Base-by-base conservation (phyloP, 1,139 yeast genomes). In the Magnusiomyces paraingens region DNA sequence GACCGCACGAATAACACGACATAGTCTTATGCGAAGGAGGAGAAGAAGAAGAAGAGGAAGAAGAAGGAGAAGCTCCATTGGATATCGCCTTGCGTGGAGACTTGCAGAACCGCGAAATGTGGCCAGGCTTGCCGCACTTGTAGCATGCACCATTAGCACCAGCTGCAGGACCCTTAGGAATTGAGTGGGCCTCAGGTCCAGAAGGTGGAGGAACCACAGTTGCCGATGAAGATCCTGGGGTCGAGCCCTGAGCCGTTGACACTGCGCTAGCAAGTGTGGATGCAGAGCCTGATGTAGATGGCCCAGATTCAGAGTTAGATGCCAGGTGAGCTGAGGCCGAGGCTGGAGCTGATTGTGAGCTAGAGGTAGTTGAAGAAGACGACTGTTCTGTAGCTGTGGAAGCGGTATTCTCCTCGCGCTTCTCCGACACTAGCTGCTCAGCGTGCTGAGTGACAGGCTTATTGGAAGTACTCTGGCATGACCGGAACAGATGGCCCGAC, bases 81-180 rank as follows among this genome's bases (percentile, higher is more conserved):
- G 32, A 4, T 8, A 26, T 8, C 32, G 32, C 8, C 32, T 26
- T 26, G 32, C 32, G 8, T 26, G 6, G 15, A 36, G 57, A 52
- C 42, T 82, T 82, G 74, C 96, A 90, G 70, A 80, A 83, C 70
- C 87, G 93, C 61, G 96, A 96, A 70, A 88, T 79, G 78, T 89
- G 96, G 61, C 96, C 96, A 62, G 85, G 79, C 75, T 87, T 88
- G 67, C 96, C 96, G 76, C 96, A 90, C 73, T 87, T 88, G 80
- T 88, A 89, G 74, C 97, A 90, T 73, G 86, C 88, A 66, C 52
- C 49, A 21, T 56, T 49, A 60, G 58, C 49, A 47, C 59, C 51
- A 42, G 52, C 52, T 26, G 55, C 53, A 20, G 59, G 56, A 36
- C 51, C 57, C 29, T 39, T 46, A 40, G 57, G 50, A 15, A 51